phyloP scores from a whole-genome alignment of 768 basidiomycete genomes.

The Ramaria rubella region DNA sequence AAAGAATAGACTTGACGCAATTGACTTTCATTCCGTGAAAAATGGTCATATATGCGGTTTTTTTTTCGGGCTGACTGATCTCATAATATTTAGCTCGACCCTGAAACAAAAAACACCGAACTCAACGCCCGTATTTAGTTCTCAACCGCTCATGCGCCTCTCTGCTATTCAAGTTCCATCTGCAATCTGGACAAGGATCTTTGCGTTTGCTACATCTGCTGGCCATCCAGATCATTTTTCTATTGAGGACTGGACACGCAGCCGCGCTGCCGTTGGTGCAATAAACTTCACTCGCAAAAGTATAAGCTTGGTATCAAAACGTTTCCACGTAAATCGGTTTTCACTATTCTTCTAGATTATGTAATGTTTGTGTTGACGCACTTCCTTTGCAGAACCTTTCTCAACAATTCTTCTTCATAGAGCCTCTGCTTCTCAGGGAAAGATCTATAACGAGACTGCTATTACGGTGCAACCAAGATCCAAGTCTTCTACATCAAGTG shows the following conservation, averaged over 20 bases:
- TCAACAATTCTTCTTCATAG: neutral
- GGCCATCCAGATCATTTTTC: neutral
- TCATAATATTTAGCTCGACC: no score
- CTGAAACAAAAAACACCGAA: no score
- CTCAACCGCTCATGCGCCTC: neutral
- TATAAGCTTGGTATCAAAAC: neutral
- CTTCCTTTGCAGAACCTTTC: neutral
- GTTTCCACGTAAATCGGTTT: neutral
- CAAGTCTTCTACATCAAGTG: neutral
- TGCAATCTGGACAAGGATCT: neutral
- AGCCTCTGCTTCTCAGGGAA: neutral
- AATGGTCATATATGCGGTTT: no score
- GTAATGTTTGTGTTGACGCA: neutral
- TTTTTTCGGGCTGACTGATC: no score
- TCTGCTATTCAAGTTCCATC: neutral
- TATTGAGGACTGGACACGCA: neutral
- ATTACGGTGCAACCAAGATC: neutral
- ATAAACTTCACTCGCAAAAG: neutral
- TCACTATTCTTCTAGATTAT: neutral
- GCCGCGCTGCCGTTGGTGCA: neutral
- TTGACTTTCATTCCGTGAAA: no score
- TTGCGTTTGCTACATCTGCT: neutral
- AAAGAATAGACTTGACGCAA: no score
- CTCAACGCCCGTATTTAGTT: neutral
- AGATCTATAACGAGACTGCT: neutral